phyloP scores from a whole-genome alignment of 2,329 filamentous ascomycete genomes.

The Helotiales sp. region DNA sequence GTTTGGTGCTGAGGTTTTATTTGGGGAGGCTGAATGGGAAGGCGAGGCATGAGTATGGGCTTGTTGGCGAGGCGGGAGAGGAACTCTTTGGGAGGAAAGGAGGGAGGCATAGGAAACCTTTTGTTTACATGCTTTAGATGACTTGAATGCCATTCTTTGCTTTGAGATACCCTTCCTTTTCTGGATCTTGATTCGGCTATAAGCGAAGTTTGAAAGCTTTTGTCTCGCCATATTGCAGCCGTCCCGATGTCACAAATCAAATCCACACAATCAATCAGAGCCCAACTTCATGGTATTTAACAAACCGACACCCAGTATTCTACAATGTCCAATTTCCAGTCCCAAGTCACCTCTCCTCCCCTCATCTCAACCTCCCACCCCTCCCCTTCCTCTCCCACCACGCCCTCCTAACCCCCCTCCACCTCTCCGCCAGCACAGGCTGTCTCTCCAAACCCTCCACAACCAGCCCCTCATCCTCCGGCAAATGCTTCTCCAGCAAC shows the following conservation, averaged over 20 bases:
- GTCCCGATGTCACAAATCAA: neutral
- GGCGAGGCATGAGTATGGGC: slow-evolving; percentile 25
- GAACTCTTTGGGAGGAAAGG: slow-evolving; percentile 18
- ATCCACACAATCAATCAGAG: neutral
- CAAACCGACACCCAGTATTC: neutral
- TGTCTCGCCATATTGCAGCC: neutral
- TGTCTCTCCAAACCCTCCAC: slow-evolving; percentile 1
- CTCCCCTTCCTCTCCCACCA: neutral
- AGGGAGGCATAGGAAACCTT: slow-evolving; percentile 15
- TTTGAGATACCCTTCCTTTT: neutral
- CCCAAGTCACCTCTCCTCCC: neutral
- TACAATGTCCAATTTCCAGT: neutral
- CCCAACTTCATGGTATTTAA: neutral
- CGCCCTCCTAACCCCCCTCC: neutral
- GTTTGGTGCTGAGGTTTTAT: slow-evolving; percentile 47
- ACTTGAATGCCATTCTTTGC: neutral
- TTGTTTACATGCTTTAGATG: slow-evolving; percentile 34
- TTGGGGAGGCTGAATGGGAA: slow-evolving; percentile 36
- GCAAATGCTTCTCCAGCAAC: neutral
- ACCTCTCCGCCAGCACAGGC: neutral
- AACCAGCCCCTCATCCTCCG: slow-evolving; percentile 4
- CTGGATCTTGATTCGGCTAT: no score
- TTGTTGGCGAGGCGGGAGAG: slow-evolving; percentile 28
- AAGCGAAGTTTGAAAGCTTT: neutral
- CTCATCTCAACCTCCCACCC: neutral